Evolutionary conservation across 208 protist genomes (phyloP), one percentile per base, ranked within the genome.

Genomic region (Crithidia bombi): DNA sequence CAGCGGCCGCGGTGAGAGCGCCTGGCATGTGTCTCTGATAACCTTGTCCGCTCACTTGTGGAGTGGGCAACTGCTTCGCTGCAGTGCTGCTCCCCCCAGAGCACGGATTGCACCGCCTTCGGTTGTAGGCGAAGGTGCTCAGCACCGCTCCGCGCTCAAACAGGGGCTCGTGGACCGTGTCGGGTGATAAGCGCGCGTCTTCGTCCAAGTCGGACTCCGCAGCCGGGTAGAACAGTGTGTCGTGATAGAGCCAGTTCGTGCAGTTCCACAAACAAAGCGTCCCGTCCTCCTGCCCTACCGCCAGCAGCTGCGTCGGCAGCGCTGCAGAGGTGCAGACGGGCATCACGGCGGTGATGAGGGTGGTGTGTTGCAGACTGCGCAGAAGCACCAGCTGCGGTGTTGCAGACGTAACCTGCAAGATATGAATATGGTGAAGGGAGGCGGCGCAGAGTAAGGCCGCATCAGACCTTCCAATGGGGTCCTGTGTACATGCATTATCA

Each of bases 201-300:
- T 38, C 62, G 26, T 59, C 64, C 7, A 87, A 67, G 21, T 87
- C 82, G 0, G 11, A 21, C 49, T 82, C 75, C 12, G 49, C 75
- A 26, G 71, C 26, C 9, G 82, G 82, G 64, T 87, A 87, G 3
- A 41, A 46, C 57, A 87, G 65, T 32, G 82, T 77, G 52, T 81
- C 73, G 9, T 73, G 58, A 62, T 87, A 82, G 17, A 21, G 0
- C 66, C 74, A 79, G 3, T 52, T 44, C 5, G 19, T 0, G 33
- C 55, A 61, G 49, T 78, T 55, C 79, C 82, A 87, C 21, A 69
- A 41, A 30, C 69, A 69, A 5, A 87, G 72, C 19, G 70, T 66
- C 35, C 82, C 82, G 26, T 82, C 75, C 46, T 87, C 75, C 50
- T 85, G 82, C 4, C 82, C 82, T 4, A 83, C 69, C 10, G 81